Percentiles rank a stretch among this genome's conserved stretches.
These are phyloP conservation scores for Acarospora socialis DNA, from an alignment of 2,329 filamentous ascomycete species.

Conservation along the genomic window DNA sequence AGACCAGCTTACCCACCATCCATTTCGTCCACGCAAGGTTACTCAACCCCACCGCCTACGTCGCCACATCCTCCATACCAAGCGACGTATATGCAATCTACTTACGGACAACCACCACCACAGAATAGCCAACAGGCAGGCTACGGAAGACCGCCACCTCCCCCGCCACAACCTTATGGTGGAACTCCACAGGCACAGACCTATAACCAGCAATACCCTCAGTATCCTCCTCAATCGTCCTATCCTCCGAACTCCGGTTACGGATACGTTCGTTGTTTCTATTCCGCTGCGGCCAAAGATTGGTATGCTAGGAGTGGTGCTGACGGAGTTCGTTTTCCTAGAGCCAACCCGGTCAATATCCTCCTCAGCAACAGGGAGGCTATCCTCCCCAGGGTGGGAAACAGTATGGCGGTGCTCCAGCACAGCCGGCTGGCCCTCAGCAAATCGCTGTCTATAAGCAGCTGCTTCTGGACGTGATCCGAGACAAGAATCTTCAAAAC, in stretches of 20 bases:
- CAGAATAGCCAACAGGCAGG: background rate
- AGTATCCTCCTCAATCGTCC: background rate
- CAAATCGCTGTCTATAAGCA: constrained; percentile 43
- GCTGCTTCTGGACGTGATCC: constrained; percentile 39
- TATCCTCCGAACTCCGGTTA: background rate
- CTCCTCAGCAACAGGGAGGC: constrained; percentile 7
- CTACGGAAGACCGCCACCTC: no score
- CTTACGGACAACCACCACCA: background rate
- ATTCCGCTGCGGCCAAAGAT: background rate
- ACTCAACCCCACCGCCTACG: constrained; percentile 16
- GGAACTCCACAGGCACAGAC: background rate
- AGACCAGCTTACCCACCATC: constrained; percentile 5
- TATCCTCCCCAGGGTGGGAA: constrained; percentile 20
- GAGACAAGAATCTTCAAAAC: constrained; percentile 43
- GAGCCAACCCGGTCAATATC: constrained; percentile 2
- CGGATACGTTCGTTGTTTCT: background rate
- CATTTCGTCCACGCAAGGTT: constrained; percentile 17
- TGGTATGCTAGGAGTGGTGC: background rate
- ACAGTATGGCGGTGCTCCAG: constrained; percentile 21
- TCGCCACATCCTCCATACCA: constrained; percentile 12
- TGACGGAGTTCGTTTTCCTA: background rate
- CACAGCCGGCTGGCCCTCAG: constrained; percentile 30
- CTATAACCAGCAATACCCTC: background rate
- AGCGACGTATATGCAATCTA: background rate
- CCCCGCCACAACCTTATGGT: no score